Evolutionary conservation across 169 alveolate species (phyloP).

Genomic region (Plasmodium gallinaceum): DNA sequence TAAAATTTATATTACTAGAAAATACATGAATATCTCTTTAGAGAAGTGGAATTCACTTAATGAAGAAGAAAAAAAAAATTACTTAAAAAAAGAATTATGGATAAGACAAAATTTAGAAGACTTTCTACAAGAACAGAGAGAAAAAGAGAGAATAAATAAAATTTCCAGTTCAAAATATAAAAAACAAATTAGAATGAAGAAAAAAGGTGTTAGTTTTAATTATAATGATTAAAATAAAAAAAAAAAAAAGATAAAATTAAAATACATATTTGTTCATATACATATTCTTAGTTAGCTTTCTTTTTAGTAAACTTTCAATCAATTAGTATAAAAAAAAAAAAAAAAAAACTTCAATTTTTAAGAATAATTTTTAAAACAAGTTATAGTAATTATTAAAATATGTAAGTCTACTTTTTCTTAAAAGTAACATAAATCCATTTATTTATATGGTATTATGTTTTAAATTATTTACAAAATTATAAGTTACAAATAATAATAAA

Average conservation of each 20-base stretch:
- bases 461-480: no score
- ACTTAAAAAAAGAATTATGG: conserved; percentile 57
- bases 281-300: no score
- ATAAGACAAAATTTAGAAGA: conserved; percentile 39
- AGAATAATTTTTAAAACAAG: neutral
- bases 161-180: conserved; percentile 72
- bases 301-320: no score
- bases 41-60: conserved; percentile 36
- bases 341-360: neutral
- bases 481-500: no score
- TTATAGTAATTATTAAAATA: no score
- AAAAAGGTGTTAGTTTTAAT: conserved; percentile 58
- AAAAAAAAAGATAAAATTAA: no score
- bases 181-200: conserved; percentile 60
- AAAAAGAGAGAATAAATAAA: conserved; percentile 46
- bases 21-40: conserved; percentile 20
- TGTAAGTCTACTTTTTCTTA: no score
- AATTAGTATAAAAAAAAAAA: no score
- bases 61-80: conserved; percentile 32
- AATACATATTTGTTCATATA: no score
- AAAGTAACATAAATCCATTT: no score
- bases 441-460: no score
- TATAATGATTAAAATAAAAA: conserved; percentile 21
- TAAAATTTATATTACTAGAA: conserved; percentile 64
- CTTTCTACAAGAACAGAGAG: conserved; percentile 29